Conservation (phyloP, 306 rosid species). For the Pyrus bretschneideri region DNA sequence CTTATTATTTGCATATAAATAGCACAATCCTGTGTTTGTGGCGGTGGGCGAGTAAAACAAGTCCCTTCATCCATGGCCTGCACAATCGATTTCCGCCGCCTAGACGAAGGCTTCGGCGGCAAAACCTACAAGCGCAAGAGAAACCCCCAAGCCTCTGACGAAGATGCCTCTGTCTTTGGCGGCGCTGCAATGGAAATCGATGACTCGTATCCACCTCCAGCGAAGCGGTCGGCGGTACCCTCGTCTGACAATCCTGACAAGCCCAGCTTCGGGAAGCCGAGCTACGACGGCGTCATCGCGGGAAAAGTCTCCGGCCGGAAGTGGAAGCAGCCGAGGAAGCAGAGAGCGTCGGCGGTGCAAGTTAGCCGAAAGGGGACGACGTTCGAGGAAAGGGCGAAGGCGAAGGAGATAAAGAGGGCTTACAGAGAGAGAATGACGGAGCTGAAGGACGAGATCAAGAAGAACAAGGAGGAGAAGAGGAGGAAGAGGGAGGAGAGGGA, state of each 20-base stretch:
- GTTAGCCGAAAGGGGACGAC: conserved; percentile 56
- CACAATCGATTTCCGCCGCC: conserved; percentile 73
- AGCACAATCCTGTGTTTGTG: background rate
- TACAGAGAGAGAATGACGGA: conserved; percentile 63
- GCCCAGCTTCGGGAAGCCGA: conserved; percentile 59
- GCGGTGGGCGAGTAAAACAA: background rate
- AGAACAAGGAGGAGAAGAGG: conserved; percentile 76
- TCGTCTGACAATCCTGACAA: conserved; percentile 67
- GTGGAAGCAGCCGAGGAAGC: conserved; percentile 74
- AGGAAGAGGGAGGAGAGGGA: conserved; percentile 76
- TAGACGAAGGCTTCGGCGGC: conserved; percentile 95
- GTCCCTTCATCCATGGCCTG: conserved; percentile 49
- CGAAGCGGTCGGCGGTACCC: conserved; percentile 64
- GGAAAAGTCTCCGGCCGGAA: conserved; percentile 74
- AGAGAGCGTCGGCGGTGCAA: conserved; percentile 52
- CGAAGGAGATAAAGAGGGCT: conserved; percentile 72
- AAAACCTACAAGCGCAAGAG: conserved; percentile 84
- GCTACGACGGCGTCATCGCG: conserved; percentile 81
- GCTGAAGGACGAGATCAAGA: conserved; percentile 67
- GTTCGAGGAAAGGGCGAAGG: conserved; percentile 62
- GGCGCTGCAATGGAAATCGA: conserved; percentile 55
- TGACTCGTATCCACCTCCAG: conserved; percentile 40
- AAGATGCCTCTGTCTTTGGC: background rate
- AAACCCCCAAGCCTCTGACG: conserved; percentile 23
- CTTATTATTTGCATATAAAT: background rate